phyloP scores from a whole-genome alignment of 768 basidiomycete genomes.

The Paxillus ammoniavirescens region DNA sequence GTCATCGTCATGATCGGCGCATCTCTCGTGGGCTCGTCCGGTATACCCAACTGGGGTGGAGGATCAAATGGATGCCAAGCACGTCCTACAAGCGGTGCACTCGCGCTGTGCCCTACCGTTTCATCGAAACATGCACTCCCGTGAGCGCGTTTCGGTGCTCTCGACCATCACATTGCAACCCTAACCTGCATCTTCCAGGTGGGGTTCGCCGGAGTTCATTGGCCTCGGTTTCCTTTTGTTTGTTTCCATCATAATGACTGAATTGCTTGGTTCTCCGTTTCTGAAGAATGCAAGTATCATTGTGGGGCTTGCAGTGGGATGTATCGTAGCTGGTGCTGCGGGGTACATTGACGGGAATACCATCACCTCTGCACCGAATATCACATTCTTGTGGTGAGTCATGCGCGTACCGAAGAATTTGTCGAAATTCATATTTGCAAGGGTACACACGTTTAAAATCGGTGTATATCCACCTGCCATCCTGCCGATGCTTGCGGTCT shows the following conservation, averaged over 20 bases:
- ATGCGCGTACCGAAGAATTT: neutral
- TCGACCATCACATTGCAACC: neutral
- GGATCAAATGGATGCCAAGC: slow-evolving; percentile 69
- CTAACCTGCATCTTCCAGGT: slow-evolving; percentile 36
- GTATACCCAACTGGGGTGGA: slow-evolving; percentile 81
- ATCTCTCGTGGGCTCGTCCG: slow-evolving; percentile 70
- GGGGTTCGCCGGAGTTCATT: slow-evolving; percentile 82
- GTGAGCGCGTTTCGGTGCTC: slow-evolving; percentile 30
- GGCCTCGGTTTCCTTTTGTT: slow-evolving; percentile 87
- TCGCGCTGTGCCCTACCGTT: slow-evolving; percentile 70
- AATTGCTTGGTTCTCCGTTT: slow-evolving; percentile 84
- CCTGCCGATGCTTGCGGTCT: slow-evolving; percentile 60
- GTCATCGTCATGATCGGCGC: slow-evolving; percentile 82
- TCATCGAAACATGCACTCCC: slow-evolving; percentile 67
- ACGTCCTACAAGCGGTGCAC: slow-evolving; percentile 65
- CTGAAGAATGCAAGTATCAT: slow-evolving; percentile 79
- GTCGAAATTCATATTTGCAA: slow-evolving; percentile 15
- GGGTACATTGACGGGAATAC: slow-evolving; percentile 72
- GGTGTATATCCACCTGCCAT: slow-evolving; percentile 71
- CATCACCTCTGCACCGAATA: slow-evolving; percentile 66
- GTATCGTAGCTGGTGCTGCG: slow-evolving; percentile 75
- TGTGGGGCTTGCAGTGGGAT: slow-evolving; percentile 71
- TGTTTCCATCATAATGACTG: slow-evolving; percentile 70
- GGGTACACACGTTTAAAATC: slow-evolving; percentile 78
- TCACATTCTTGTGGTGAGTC: slow-evolving; percentile 75